These are phyloP conservation scores for Paramecium caudatum DNA, from an alignment of 73 alveolate species.

Conservation along the genomic window DNA sequence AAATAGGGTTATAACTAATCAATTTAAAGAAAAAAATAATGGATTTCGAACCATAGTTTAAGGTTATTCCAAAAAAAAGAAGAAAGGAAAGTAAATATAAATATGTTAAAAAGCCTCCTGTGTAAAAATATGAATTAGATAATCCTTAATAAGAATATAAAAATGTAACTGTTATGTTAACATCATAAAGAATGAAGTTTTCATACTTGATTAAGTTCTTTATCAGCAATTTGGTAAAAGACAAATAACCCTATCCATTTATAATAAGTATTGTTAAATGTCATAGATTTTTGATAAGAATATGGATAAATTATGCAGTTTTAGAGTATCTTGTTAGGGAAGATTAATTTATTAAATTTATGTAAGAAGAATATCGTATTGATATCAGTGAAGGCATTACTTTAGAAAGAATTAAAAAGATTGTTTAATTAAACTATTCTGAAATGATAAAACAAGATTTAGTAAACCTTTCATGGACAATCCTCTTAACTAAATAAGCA, in stretches of 20 bases:
- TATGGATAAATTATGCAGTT: neutral
- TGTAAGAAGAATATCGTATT: slow-evolving; percentile 18
- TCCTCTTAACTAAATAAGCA: neutral
- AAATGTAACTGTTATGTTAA: neutral
- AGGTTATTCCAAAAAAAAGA: neutral
- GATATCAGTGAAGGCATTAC: neutral
- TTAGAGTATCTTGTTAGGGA: slow-evolving; percentile 2
- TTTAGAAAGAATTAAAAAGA: slow-evolving; percentile 4
- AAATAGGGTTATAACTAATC: neutral
- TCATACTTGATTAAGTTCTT: neutral
- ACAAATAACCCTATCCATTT: slow-evolving; percentile 17
- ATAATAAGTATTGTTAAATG: slow-evolving; percentile 6
- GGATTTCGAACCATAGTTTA: neutral
- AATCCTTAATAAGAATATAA: neutral
- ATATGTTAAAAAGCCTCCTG: too few relatives aligned
- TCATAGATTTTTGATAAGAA: neutral
- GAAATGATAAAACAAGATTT: neutral
- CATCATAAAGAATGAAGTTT: neutral
- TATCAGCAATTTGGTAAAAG: neutral
- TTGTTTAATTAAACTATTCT: neutral
- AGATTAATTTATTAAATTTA: neutral
- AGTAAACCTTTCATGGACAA: neutral
- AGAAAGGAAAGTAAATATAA: slow-evolving; percentile 1
- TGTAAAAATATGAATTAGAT: slow-evolving; percentile 30
- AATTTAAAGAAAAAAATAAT: neutral